A percentile compares a stretch with the other conserved stretches of the same genome.
Conservation (phyloP, 2,329 filamentous ascomycete species). For the Aureobasidium leucospermi region DNA sequence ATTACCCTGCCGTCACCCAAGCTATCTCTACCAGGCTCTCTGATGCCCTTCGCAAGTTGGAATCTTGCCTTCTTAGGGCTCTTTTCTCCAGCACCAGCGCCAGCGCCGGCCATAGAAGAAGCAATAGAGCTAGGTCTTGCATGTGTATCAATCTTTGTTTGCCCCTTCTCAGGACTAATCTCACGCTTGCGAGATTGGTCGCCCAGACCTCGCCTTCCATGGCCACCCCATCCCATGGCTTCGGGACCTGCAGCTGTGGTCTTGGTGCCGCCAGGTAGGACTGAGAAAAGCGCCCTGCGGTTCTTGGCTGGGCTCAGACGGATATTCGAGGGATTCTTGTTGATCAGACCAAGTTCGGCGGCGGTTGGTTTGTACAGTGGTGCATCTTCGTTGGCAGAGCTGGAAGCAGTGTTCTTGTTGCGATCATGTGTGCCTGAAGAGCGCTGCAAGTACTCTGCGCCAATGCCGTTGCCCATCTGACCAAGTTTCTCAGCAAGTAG, state of each 20-base stretch:
- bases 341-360: slow-evolving; percentile 36
- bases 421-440: slow-evolving; percentile 12
- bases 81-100: slow-evolving; percentile 29
- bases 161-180: slow-evolving; percentile 24
- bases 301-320: slow-evolving; percentile 38
- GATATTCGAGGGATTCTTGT: slow-evolving; percentile 35
- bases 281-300: slow-evolving; percentile 28
- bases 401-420: slow-evolving; percentile 10
- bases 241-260: slow-evolving; percentile 23
- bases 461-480: slow-evolving; percentile 56
- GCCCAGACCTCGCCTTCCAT: slow-evolving; percentile 34
- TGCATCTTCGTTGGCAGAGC: slow-evolving; percentile 15
- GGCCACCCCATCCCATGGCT: slow-evolving; percentile 43
- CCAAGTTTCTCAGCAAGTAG: slow-evolving; percentile 64
- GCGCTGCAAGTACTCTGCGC: slow-evolving; percentile 61
- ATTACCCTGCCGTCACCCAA: slow-evolving; percentile 33
- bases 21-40: slow-evolving; percentile 43
- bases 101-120: slow-evolving; percentile 2
- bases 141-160: slow-evolving; percentile 22
- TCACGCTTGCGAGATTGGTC: slow-evolving; percentile 13
- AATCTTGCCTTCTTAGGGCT: slow-evolving; percentile 38
- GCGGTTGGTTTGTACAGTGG: slow-evolving; percentile 22
- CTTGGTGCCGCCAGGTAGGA: slow-evolving; percentile 25
- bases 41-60: slow-evolving; percentile 40
- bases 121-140: neutral